Evolutionary conservation across 1,284 basidiomycete species (phyloP), one percentile per base, ranked within the genome.

Genomic region (Boletus putidus): DNA sequence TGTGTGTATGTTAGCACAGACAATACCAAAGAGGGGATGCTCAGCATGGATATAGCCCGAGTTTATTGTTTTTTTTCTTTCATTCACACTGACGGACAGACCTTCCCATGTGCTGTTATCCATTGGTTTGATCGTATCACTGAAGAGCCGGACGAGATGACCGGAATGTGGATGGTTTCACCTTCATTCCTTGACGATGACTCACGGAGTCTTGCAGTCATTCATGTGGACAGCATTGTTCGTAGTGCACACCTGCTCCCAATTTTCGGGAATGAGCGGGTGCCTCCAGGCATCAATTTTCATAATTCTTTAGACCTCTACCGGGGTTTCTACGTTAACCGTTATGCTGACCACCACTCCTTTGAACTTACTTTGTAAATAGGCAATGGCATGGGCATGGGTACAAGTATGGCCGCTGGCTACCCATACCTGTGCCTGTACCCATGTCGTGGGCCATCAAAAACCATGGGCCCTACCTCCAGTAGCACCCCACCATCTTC

Each of bases 111-210:
- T 44, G 42, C 39, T 12, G 18, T 62, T 1, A 23, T 62, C 11
- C 53, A 47, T 5, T 62, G 60, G 60, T 62, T 58, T 35, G 49
- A 62, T n/a, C 25, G 6, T 0, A 9, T 62, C 12, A 20, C 14
- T 1, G 55, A 62, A 9, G 29, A 44, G 18, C 45, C 55, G 3
- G 50, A 61, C 6, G 10, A 48, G 1, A 10, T 61, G 23, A 61
- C 43, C 1, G 54, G 60, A 2, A 56, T 61, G 43, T 62, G 51
- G 51, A 62, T 62, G 59, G 48, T 62, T 2, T 11, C 20, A 0
- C 48, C 35, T 2, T 62, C 51, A 0, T 50, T 51, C 11, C 40
- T 51, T 20, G 27, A 43, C 12, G 48, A 54, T n/a, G n/a, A n/a
- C n/a, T n/a, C 21, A 14, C 10, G 42, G 18, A 29, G 61, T 27